Conservation (phyloP, 2,329 filamentous ascomycete species). For the Pseudogymnoascus sp. region DNA sequence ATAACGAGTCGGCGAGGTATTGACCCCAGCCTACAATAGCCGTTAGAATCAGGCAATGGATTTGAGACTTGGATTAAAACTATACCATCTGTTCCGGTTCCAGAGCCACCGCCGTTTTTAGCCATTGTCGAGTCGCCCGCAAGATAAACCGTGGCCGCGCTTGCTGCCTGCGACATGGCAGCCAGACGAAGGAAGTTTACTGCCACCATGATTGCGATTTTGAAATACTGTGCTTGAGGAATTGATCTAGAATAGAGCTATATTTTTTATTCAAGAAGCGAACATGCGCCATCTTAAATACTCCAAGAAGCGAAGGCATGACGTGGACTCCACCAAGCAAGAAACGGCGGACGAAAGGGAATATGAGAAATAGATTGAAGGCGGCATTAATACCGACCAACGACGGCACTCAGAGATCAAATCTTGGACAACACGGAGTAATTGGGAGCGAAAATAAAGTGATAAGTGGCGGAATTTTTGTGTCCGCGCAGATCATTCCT, state of each 20-base stretch:
- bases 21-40: slow-evolving; percentile 19
- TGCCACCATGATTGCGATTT: neutral
- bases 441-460: slow-evolving; percentile 3
- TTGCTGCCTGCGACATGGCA: slow-evolving; percentile 8
- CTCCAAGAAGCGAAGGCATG: neutral
- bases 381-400: neutral
- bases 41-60: neutral
- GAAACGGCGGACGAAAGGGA: neutral
- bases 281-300: neutral
- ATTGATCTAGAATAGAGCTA: neutral
- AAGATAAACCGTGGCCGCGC: slow-evolving; percentile 10
- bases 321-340: neutral
- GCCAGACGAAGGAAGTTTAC: slow-evolving; percentile 3
- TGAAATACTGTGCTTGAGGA: neutral
- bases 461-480: neutral
- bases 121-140: slow-evolving; percentile 20
- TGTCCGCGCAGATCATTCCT: neutral
- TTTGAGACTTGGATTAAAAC: too few species aligned
- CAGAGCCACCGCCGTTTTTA: slow-evolving; percentile 16
- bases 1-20: slow-evolving; percentile 15
- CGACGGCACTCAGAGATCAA: neutral
- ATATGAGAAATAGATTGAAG: slow-evolving; percentile 6
- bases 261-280: neutral
- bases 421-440: neutral
- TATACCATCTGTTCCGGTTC: slow-evolving; percentile 14